Evolutionary conservation across 2,329 filamentous ascomycete species (phyloP), one percentile per base, ranked within the genome.

Genomic region (Huntiella savannae): DNA sequence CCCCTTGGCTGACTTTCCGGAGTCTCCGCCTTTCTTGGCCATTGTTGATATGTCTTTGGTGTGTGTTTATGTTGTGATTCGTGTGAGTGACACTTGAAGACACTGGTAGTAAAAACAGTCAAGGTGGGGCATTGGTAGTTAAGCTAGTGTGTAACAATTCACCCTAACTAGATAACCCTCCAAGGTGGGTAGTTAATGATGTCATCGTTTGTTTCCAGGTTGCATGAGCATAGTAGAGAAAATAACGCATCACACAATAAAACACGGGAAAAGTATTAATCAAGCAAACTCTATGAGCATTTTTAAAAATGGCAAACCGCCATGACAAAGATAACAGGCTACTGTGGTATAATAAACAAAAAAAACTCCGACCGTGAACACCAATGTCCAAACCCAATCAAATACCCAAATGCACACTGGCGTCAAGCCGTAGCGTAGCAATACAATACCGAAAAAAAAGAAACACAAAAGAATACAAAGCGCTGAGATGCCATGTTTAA

Each of bases 1-100:
- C 38, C 52, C 57, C 47, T 62, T 62, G 45, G 50, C 43, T 8
- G 34, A 6, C 34, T 49, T 49, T 19, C 19, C 49, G 37, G 33
- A 37, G 39, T 49, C 39, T 5, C 39, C 43, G 12, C 48, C 44
- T 41, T 49, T 49, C 33, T 47, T 49, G 10, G 34, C 48, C 48
- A 49, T 49, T 3, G 5, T 40, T 32, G 15, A 15, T n/a, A 8
- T 34, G 17, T 32, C 13, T 34, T 10, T 33, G 32, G 6, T 43
- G 32, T 3, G 12, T 41, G 22, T 41, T 33, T n/a, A 16, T 39
- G 12, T 39, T 15, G 43, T 45, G 7, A 10, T 7, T 28, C 22
- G 6, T 28, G 22, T 28, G 22, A 28, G 22, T 28, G 22, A 28
- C 22, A 28, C 22, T 28, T 28, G 22, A 28, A 10, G 8, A 28